A percentile compares a stretch with the other conserved stretches of the same genome.
phyloP scores from a whole-genome alignment of 768 basidiomycete genomes.

The Hygrophoropsis aurantiaca region DNA sequence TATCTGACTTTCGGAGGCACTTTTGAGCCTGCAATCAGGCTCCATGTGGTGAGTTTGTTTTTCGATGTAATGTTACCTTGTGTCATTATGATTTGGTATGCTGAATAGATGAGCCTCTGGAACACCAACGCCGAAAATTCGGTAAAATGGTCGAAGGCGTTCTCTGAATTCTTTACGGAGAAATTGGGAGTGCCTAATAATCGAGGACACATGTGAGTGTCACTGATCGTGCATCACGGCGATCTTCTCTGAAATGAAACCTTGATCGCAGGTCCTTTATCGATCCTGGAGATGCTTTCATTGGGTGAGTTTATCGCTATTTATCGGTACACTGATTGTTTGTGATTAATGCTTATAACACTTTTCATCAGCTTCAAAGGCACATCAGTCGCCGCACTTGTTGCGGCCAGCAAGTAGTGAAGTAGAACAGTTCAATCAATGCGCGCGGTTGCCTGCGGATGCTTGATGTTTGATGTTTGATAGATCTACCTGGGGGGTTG shows the following conservation, averaged over 20 bases:
- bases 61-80: not conserved
- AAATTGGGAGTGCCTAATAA: constrained; percentile 47
- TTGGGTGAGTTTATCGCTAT: not conserved
- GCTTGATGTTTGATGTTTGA: no score
- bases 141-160: constrained; percentile 50
- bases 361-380: not conserved
- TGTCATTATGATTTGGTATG: not conserved
- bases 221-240: not conserved
- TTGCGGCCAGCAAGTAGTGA: not conserved
- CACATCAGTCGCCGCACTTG: not conserved
- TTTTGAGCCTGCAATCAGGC: constrained; percentile 58
- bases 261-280: not conserved
- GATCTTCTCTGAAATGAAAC: not conserved
- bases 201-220: constrained; percentile 56
- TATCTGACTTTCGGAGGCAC: constrained; percentile 56
- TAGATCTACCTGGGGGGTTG: no score
- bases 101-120: constrained; percentile 50
- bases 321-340: not conserved
- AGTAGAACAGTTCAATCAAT: no score
- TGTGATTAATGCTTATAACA: not conserved
- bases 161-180: constrained; percentile 52
- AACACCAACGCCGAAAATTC: constrained; percentile 50
- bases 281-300: not conserved
- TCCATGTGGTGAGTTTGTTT: constrained; percentile 49
- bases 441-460: no score